These are phyloP conservation scores for Tardiomyces digboiensis DNA, from an alignment of 1,139 yeast species.

Conservation along the genomic window DNA sequence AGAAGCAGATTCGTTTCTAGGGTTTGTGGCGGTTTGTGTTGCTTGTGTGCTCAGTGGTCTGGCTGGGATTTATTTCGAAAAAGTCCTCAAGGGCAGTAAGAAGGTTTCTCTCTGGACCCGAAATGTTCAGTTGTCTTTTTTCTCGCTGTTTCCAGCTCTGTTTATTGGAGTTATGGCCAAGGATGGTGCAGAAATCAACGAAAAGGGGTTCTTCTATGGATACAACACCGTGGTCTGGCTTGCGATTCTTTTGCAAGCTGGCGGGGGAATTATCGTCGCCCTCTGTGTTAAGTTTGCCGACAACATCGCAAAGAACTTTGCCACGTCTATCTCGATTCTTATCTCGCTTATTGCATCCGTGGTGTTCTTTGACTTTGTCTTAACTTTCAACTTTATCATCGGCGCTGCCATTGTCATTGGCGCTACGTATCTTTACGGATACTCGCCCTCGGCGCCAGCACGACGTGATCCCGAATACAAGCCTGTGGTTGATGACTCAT, in stretches of 20 bases:
- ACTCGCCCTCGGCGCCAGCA: background rate
- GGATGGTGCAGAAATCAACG: slow-evolving; percentile 27
- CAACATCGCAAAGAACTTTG: slow-evolving; percentile 35
- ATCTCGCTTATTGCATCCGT: slow-evolving; percentile 31
- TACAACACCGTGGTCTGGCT: slow-evolving; percentile 30
- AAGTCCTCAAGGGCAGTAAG: slow-evolving; percentile 30
- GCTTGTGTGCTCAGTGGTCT: slow-evolving; percentile 32
- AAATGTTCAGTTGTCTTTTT: slow-evolving; percentile 31
- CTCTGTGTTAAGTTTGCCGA: slow-evolving; percentile 35
- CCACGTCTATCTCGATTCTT: slow-evolving; percentile 32
- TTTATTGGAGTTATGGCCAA: slow-evolving; percentile 28
- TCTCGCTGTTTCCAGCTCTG: slow-evolving; percentile 32
- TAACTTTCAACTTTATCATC: slow-evolving; percentile 26
- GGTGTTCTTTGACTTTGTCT: slow-evolving; percentile 26
- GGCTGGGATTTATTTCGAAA: slow-evolving; percentile 35
- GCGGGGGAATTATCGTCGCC: slow-evolving; percentile 35
- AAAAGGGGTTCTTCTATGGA: slow-evolving; percentile 31
- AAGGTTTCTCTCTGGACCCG: slow-evolving; percentile 31
- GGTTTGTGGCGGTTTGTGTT: slow-evolving; percentile 28
- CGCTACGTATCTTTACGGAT: slow-evolving; percentile 29
- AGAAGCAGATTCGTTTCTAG: slow-evolving; percentile 23
- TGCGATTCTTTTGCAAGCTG: slow-evolving; percentile 31
- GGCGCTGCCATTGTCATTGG: slow-evolving; percentile 30
- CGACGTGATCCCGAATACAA: background rate
- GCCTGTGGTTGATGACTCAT: too few relatives aligned